Evolutionary conservation across 2,329 filamentous ascomycete genomes (phyloP), one percentile per base, ranked within the genome.

Genomic region (Parastagonospora nodorum): DNA sequence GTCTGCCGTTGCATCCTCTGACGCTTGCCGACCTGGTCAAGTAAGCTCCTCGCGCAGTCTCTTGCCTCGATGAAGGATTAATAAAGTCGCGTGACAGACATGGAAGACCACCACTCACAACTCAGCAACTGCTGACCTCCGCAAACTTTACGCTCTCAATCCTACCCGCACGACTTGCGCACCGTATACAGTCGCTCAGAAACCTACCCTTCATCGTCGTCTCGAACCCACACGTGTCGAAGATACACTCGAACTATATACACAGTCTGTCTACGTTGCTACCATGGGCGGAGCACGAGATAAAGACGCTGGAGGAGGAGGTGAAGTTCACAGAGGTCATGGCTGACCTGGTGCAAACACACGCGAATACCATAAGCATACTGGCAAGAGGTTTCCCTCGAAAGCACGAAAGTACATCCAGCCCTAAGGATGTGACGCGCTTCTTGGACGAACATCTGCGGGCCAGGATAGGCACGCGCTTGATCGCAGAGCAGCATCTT

Each of bases 161-260:
- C 45, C 86, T 97, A 8, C 94, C 94, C 11, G 89, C 94, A 42
- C 90, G 94, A 32, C 86, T 99, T 24, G 94, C 94, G 24, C 91
- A 95, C 72, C 90, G 94, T 49, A 96, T 99, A 58, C 90, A 96
- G 73, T 91, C 92, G 37, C 81, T 99, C 14, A 88, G 92, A 57
- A 96, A 96, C 71, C 84, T 99, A 8, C 94, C 94, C 0, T 99
- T 93, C 75, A 97, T 99, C 58, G 93, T 99, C 48, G 94, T 99
- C 24, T 92, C 93, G n/a, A 97, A 99, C 71, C 90, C 92, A 1
- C 91, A 97, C 71, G 92, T 99, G 62, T 89, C 88, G 24, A 88
- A 88, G 66, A 99, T 99, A 59, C 96, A 97, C 80, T 87, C 90
- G 75, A 97, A 97, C 75, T 99, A 99, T 74, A 81, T 96, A 38